Conservation (phyloP, 495 filamentous ascomycete genomes). For the Pseudomonodictys pantanalensis region DNA sequence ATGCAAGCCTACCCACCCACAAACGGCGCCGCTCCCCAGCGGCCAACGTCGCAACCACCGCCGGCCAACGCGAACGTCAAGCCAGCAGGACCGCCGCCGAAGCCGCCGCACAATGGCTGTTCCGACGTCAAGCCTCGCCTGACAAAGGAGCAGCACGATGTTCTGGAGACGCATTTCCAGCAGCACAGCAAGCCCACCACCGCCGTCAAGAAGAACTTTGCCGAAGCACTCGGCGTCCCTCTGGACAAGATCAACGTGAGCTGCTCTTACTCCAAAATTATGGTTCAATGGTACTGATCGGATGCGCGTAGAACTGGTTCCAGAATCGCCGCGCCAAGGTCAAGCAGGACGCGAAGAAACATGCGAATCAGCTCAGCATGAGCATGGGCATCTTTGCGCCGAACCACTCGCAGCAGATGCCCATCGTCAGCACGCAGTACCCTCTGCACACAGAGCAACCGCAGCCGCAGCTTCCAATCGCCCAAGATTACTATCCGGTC, state of each 20-base stretch:
- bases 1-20: constrained; percentile 21
- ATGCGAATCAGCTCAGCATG: constrained; percentile 31
- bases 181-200: constrained; percentile 43
- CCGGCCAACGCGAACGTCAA: neutral
- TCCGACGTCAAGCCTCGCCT: constrained; percentile 45
- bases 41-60: constrained; percentile 6
- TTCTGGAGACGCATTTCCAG: constrained; percentile 43
- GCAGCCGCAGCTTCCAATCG: constrained; percentile 12
- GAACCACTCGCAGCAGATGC: constrained; percentile 17
- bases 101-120: constrained; percentile 27
- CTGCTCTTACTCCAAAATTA: neutral
- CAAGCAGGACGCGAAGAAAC: constrained; percentile 46
- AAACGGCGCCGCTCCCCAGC: constrained; percentile 13
- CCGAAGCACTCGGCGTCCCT: constrained; percentile 39
- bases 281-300: constrained; percentile 10
- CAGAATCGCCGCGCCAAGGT: constrained; percentile 47
- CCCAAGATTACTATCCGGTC: constrained; percentile 22
- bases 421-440: constrained; percentile 19
- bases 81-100: constrained; percentile 1
- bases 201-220: constrained; percentile 43
- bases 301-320: constrained; percentile 45
- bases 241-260: constrained; percentile 47
- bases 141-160: constrained; percentile 46
- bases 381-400: constrained; percentile 30
- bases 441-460: constrained; percentile 11